phyloP scores from a whole-genome alignment of 169 alveolate species.

The Theileria equi region DNA sequence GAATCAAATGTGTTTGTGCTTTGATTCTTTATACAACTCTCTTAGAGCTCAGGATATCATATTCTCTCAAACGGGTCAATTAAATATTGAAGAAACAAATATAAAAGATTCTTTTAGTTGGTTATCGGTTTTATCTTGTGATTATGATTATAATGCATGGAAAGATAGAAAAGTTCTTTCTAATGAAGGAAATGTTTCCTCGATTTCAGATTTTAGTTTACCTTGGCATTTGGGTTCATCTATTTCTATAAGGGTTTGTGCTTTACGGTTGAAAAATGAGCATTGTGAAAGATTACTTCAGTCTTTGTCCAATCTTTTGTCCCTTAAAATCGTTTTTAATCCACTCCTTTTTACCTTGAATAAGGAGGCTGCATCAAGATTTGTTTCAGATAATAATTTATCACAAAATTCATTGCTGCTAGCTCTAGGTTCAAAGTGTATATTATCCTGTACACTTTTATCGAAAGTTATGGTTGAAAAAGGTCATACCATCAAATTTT shows the following conservation, averaged over 20 bases:
- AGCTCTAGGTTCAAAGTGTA: slow-evolving; percentile 21
- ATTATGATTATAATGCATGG: slow-evolving; percentile 40
- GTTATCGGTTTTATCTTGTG: slow-evolving; percentile 58
- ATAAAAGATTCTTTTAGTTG: slow-evolving; percentile 53
- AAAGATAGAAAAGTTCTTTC: not conserved
- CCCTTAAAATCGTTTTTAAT: slow-evolving; percentile 11
- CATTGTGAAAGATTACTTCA: slow-evolving; percentile 23
- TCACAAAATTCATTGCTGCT: slow-evolving; percentile 7
- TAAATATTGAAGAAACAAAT: not conserved
- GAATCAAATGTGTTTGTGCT: slow-evolving; percentile 18
- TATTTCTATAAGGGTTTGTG: slow-evolving; percentile 21
- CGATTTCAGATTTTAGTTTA: slow-evolving; percentile 40
- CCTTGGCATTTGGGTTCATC: slow-evolving; percentile 62
- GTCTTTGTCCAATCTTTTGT: slow-evolving; percentile 23
- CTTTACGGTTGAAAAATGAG: slow-evolving; percentile 17
- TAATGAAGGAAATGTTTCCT: slow-evolving; percentile 6
- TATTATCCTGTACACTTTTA: slow-evolving; percentile 27
- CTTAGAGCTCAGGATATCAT: too few relatives aligned
- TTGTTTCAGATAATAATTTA: not conserved
- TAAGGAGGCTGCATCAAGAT: slow-evolving; percentile 7
- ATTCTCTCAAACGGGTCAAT: not conserved
- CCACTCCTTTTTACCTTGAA: slow-evolving; percentile 1
- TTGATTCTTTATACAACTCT: slow-evolving; percentile 18
- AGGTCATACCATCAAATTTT: too few relatives aligned
- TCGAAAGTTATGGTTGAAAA: slow-evolving; percentile 45